Percentiles rank a stretch among this genome's conserved stretches.
Conservation (phyloP, 2,329 filamentous ascomycete genomes). For the Sarocladium oryzae region DNA sequence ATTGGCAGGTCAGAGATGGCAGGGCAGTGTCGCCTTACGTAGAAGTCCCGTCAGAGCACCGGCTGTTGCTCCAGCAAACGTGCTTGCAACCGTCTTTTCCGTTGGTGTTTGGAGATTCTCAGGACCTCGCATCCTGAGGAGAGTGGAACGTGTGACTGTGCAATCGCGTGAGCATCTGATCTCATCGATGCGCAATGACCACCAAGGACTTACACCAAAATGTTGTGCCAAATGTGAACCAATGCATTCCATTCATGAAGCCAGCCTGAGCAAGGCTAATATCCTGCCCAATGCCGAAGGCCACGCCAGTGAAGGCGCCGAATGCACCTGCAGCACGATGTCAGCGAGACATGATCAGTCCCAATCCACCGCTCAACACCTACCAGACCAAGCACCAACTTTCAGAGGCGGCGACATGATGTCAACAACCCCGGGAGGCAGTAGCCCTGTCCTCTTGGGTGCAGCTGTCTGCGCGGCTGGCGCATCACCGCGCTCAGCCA, state of each 20-base stretch:
- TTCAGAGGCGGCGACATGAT: constrained; percentile 47
- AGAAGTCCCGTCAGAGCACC: constrained; percentile 53
- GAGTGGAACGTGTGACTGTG: constrained; percentile 11
- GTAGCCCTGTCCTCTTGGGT: constrained; percentile 26
- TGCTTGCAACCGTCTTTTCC: constrained; percentile 62
- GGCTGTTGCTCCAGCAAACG: constrained; percentile 63
- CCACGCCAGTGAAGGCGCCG: constrained; percentile 59
- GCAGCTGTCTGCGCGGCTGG: constrained; percentile 5
- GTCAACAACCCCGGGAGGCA: constrained; percentile 37
- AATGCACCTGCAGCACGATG: constrained; percentile 37
- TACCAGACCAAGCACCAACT: constrained; percentile 55
- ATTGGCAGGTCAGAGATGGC: background rate
- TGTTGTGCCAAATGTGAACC: constrained; percentile 68
- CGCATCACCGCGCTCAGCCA: constrained; percentile 17
- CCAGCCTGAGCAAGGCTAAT: constrained; percentile 65
- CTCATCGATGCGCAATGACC: too few relatives aligned
- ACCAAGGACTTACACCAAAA: constrained; percentile 70
- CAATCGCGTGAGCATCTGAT: too few relatives aligned
- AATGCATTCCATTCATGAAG: constrained; percentile 67
- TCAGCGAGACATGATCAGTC: background rate
- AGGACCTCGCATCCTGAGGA: constrained; percentile 41
- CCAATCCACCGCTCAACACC: background rate
- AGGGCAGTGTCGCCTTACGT: constrained; percentile 32
- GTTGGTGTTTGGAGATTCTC: constrained; percentile 45
- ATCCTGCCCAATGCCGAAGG: constrained; percentile 65